Conservation (phyloP, 108 stramenopile genomes). For the Pelagomonas calceolata region DNA sequence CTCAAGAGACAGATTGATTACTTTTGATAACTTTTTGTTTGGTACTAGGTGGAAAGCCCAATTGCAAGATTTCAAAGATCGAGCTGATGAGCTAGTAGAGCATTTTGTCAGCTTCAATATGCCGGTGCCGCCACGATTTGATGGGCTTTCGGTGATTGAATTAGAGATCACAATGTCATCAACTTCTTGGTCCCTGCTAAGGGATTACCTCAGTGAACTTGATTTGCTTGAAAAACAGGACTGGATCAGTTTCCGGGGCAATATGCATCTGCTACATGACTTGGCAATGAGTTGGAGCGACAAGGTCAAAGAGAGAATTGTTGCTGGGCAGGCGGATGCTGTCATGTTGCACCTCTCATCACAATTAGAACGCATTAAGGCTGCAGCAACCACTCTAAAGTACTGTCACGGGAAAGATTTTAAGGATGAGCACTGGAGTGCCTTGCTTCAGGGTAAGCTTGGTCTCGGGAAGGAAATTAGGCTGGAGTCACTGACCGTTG, state of each 20-base stretch:
- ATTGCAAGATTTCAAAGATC: constrained; percentile 25
- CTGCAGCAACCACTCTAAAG: constrained; percentile 39
- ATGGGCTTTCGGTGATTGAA: constrained; percentile 31
- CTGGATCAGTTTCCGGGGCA: constrained; percentile 47
- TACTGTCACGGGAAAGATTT: constrained; percentile 53
- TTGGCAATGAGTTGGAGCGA: constrained; percentile 41
- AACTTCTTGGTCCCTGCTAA: constrained; percentile 30
- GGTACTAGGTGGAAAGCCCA: constrained; percentile 39
- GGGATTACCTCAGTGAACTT: constrained; percentile 31
- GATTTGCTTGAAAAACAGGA: constrained; percentile 25
- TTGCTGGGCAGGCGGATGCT: background rate
- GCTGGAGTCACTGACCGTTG: constrained; percentile 40
- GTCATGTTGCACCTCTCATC: constrained; percentile 22
- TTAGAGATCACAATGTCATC: constrained; percentile 22
- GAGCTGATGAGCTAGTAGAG: constrained; percentile 19
- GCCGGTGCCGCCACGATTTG: constrained; percentile 26
- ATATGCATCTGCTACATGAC: constrained; percentile 47
- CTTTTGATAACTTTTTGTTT: too few species aligned
- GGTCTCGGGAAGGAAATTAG: constrained; percentile 29
- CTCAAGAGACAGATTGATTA: too few species aligned
- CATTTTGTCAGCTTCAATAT: constrained; percentile 40
- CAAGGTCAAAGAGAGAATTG: constrained; percentile 26
- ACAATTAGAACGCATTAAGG: constrained; percentile 36
- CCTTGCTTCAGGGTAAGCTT: constrained; percentile 47
- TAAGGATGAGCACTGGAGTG: constrained; percentile 56